A percentile compares a stretch with the other conserved stretches of the same genome.
Conservation (phyloP, 1,139 yeast species). For the Scheffersomyces stambukii region DNA sequence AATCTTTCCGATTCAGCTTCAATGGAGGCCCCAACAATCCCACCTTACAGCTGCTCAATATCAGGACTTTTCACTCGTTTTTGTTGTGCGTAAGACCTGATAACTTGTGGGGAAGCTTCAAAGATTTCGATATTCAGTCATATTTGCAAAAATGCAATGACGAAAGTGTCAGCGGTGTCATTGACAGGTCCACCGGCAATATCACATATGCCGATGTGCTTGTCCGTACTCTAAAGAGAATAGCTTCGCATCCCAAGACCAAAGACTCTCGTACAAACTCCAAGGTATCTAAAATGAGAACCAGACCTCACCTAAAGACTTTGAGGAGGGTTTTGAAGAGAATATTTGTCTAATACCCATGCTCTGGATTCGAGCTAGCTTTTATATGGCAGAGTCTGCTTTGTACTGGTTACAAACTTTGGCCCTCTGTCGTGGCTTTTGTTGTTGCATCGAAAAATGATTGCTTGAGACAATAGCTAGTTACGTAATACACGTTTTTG, state of each 20-base stretch:
- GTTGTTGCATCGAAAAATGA: too few relatives aligned
- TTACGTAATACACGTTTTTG: too few relatives aligned
- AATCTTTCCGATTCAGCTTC: slow-evolving; percentile 7
- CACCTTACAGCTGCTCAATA: too few relatives aligned
- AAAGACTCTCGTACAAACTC: not conserved
- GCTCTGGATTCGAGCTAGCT: too few relatives aligned
- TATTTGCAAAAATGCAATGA: too few relatives aligned
- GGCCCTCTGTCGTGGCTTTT: too few relatives aligned
- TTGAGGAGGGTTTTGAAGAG: slow-evolving; percentile 3
- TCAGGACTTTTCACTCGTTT: too few relatives aligned
- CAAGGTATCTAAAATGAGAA: not conserved
- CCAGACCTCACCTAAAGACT: not conserved
- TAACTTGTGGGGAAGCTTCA: not conserved
- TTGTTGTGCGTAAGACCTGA: slow-evolving; percentile 5
- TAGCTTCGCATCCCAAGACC: not conserved
- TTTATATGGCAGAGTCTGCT: too few relatives aligned
- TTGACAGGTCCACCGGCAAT: slow-evolving; percentile 10
- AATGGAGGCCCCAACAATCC: too few relatives aligned
- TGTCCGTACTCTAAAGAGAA: slow-evolving; percentile 6
- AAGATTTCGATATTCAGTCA: slow-evolving; percentile 7
- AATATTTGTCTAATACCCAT: slow-evolving; percentile 1
- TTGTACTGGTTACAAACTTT: too few relatives aligned
- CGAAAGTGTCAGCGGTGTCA: too few relatives aligned
- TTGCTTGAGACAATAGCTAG: too few relatives aligned
- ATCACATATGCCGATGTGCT: slow-evolving; percentile 10